These are phyloP conservation scores for Candida ficus DNA, from an alignment of 805 yeast species.

Conservation along the genomic window DNA sequence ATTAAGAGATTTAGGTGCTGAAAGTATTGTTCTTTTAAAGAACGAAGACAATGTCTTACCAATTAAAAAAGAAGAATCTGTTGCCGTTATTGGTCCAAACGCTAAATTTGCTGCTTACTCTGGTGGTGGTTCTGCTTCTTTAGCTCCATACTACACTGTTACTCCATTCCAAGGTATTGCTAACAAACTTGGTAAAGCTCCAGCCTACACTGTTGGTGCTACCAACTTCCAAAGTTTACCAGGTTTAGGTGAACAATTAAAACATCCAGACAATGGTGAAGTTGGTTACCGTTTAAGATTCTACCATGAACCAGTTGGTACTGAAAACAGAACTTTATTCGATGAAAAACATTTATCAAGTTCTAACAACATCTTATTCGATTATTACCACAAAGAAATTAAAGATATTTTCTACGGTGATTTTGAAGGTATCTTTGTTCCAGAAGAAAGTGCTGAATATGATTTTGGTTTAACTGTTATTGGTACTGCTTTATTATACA, in stretches of 20 bases:
- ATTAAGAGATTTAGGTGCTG: constrained; percentile 42
- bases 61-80: constrained; percentile 33
- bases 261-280: constrained; percentile 20
- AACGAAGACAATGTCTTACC: constrained; percentile 47
- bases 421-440: constrained; percentile 39
- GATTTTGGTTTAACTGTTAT: constrained; percentile 46
- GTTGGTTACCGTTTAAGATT: constrained; percentile 24
- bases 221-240: constrained; percentile 32
- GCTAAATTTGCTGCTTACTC: constrained; percentile 45
- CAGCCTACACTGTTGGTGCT: constrained; percentile 32
- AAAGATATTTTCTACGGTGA: constrained; percentile 36
- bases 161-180: constrained; percentile 45
- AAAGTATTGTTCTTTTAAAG: constrained; percentile 51
- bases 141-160: constrained; percentile 41
- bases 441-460: constrained; percentile 44
- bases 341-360: constrained; percentile 23
- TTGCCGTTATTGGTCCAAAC: constrained; percentile 57
- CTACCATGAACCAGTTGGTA: constrained; percentile 22
- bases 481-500: constrained; percentile 52
- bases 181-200: constrained; percentile 21
- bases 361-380: constrained; percentile 25
- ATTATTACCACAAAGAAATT: constrained; percentile 24
- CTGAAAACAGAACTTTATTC: constrained; percentile 24
- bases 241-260: constrained; percentile 25
- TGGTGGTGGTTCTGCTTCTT: constrained; percentile 62